Percentiles rank a stretch among this genome's conserved stretches.
Conservation (phyloP, 306 rosid species). For the Prunus armeniaca region DNA sequence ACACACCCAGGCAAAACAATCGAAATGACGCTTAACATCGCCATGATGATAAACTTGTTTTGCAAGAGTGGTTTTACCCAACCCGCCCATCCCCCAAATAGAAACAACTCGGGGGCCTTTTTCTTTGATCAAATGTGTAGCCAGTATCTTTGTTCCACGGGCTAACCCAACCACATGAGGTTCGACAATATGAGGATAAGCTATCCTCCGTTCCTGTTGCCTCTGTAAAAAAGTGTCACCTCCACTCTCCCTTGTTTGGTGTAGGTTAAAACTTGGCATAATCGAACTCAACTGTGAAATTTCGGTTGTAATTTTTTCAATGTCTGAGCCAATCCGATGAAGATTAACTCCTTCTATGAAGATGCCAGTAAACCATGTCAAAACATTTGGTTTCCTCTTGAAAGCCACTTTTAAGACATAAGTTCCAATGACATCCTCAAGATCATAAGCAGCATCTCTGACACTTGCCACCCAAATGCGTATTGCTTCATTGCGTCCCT, state of each 20-base stretch:
- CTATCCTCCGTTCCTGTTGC: slow-evolving; percentile 21
- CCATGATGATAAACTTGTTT: neutral
- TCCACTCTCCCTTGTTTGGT: neutral
- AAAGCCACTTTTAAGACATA: slow-evolving; percentile 6
- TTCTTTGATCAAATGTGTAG: neutral
- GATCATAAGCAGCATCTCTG: neutral
- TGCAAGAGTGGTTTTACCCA: slow-evolving; percentile 20
- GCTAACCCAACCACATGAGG: neutral
- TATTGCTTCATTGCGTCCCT: slow-evolving; percentile 17
- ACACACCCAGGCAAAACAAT: slow-evolving; percentile 13
- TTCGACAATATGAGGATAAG: neutral
- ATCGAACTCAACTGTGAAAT: slow-evolving; percentile 34
- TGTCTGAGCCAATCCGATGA: slow-evolving; percentile 25
- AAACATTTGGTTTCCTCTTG: neutral
- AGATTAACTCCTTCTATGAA: slow-evolving; percentile 1
- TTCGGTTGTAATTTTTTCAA: slow-evolving; percentile 22
- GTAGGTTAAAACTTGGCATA: slow-evolving; percentile 37
- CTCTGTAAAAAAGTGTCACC: slow-evolving; percentile 2
- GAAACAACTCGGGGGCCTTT: neutral
- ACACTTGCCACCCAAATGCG: neutral
- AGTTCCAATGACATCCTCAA: slow-evolving; percentile 38
- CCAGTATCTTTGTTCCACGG: neutral
- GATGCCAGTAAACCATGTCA: slow-evolving; percentile 26
- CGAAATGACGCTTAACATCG: neutral
- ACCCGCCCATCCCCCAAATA: slow-evolving; percentile 14